phyloP scores from a whole-genome alignment of 1,284 basidiomycete genomes.

The Tylopilus sp. region DNA sequence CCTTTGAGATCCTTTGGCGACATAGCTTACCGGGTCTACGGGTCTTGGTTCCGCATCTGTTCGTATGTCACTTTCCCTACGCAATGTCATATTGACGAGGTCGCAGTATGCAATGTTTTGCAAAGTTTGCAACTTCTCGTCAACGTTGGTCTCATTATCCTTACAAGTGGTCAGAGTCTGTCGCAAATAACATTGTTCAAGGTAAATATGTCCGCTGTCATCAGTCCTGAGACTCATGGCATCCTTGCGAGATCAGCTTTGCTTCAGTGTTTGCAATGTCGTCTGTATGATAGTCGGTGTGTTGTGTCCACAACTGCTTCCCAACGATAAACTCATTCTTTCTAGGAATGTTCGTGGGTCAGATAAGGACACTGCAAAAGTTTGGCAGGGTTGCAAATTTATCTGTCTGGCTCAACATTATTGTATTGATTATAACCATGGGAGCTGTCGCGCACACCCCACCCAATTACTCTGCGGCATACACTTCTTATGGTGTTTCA shows the following conservation, averaged over 20 bases:
- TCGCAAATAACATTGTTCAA: conserved; percentile 52
- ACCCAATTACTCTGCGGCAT: conserved; percentile 66
- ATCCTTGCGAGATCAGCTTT: conserved; percentile 51
- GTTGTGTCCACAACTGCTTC: conserved; percentile 6
- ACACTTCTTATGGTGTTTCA: conserved; percentile 38
- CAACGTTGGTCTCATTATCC: conserved; percentile 58
- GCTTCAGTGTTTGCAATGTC: conserved; percentile 68
- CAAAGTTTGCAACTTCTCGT: conserved; percentile 68
- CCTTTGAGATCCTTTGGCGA: conserved; percentile 71
- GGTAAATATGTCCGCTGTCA: conserved; percentile 29
- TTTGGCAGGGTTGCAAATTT: conserved; percentile 63
- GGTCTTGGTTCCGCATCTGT: conserved; percentile 55
- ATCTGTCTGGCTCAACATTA: conserved; percentile 61
- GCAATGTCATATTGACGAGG: neutral
- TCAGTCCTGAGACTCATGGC: conserved; percentile 29
- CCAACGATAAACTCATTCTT: conserved; percentile 11
- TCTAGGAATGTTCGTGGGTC: conserved; percentile 60
- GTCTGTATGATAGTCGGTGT: conserved; percentile 59
- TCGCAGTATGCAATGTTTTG: conserved; percentile 54
- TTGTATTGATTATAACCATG: conserved; percentile 68
- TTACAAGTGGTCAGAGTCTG: conserved; percentile 61
- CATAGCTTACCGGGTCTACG: conserved; percentile 66
- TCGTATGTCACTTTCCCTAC: conserved; percentile 24
- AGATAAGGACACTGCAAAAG: conserved; percentile 62
- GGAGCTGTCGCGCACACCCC: conserved; percentile 66